Evolutionary conservation across 2,329 filamentous ascomycete species (phyloP).

Genomic region (Xylaria sp.): DNA sequence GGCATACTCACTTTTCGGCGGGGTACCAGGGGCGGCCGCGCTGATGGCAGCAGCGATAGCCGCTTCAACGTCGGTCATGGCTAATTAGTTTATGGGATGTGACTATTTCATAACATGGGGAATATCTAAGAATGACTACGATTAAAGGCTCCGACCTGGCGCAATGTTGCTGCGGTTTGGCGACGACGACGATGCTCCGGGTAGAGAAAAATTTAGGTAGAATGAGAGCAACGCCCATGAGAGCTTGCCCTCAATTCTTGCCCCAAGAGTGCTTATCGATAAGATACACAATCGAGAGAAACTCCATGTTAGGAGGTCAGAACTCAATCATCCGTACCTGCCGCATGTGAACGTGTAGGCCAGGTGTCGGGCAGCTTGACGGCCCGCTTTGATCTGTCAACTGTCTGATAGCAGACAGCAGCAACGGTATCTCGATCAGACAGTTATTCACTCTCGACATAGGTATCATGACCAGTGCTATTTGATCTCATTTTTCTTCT

Average conservation of each 20-base stretch:
- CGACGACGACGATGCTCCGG: slow-evolving; percentile 16
- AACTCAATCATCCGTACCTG: background rate
- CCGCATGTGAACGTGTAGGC: background rate
- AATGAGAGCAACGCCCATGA: slow-evolving; percentile 25
- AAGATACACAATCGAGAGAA: slow-evolving; percentile 27
- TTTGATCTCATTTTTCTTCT: too few species aligned
- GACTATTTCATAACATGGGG: slow-evolving; percentile 11
- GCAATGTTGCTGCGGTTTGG: background rate
- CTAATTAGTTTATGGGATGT: slow-evolving; percentile 14
- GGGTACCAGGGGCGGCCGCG: slow-evolving; percentile 20
- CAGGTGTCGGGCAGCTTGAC: background rate
- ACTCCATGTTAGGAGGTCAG: slow-evolving; percentile 9
- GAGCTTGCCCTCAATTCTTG: slow-evolving; percentile 30
- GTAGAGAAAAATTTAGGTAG: slow-evolving; percentile 24
- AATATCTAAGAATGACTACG: slow-evolving; percentile 3
- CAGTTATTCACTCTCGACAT: too few species aligned
- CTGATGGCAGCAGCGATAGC: slow-evolving; percentile 30
- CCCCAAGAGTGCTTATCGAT: slow-evolving; percentile 26
- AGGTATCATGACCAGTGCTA: too few species aligned
- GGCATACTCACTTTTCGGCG: slow-evolving; percentile 22
- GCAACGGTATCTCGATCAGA: too few species aligned
- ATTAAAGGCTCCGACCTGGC: slow-evolving; percentile 3
- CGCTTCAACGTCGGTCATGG: slow-evolving; percentile 31
- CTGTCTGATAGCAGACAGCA: background rate
- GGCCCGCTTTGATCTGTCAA: background rate